Base-by-base conservation (phyloP, 352 stramenopile species). In the Aphanomyces invadans region DNA sequence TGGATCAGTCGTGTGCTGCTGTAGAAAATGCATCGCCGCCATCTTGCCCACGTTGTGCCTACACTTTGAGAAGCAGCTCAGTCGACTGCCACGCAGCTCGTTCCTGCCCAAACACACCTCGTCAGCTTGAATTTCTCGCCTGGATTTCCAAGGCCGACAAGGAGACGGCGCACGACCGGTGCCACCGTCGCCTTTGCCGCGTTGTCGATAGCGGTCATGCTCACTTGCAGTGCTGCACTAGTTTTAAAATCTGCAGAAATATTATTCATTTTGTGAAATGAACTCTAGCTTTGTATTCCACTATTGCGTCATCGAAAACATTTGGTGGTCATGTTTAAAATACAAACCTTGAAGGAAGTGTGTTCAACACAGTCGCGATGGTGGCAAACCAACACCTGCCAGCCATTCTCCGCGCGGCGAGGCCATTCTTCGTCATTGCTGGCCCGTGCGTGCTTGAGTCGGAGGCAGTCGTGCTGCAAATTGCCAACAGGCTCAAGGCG, bases 71-170 rank as follows among this genome's bases (percentile, higher is more conserved):
- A n/a, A n/a, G n/a, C n/a, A n/a, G n/a, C n/a, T n/a, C n/a, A n/a
- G n/a, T n/a, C n/a, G n/a, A n/a, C n/a, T n/a, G n/a, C n/a, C n/a
- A n/a, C n/a, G n/a, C n/a, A n/a, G n/a, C n/a, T n/a, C n/a, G n/a
- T n/a, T n/a, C 26, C 1, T 9, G 44, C 28, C 9, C 12, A 21
- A 19, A 44, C 69, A 11, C 65, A 91, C 85, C 85, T 74, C 19
- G 86, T 95, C 62, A 79, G 77, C n/a, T 70, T 73, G 65, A 80
- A 95, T 65, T 95, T 91, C 61, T 91, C 76, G 59, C 84, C 83
- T 5, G 86, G 84, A 62, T 95, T 95, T 33, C 86, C 86, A 49
- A 95, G 66, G n/a, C 86, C 86, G 2, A 95, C 86, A 39, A 95
- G 69, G 31, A 95, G 73, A 11, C 52, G 63, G 19, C 60, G 60